Evolutionary conservation across 179 eudicot genomes (phyloP).

Genomic region (Beta corolliflora): DNA sequence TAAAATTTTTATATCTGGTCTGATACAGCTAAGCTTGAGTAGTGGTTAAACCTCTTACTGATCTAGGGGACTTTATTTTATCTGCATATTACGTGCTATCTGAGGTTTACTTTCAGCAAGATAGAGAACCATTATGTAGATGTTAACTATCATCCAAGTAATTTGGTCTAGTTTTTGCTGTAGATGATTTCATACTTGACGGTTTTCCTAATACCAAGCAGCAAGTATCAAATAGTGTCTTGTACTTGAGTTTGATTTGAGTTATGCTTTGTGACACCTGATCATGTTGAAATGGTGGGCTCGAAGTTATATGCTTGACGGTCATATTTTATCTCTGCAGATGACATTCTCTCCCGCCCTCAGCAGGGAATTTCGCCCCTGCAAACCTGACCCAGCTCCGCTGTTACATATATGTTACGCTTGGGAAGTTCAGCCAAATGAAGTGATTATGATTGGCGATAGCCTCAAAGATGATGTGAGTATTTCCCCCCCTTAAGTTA

Average conservation of each 20-base stretch:
- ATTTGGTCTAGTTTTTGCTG: neutral
- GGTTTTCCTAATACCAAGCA: neutral
- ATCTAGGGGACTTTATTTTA: neutral
- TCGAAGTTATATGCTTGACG: neutral
- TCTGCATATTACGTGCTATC: neutral
- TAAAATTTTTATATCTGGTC: neutral
- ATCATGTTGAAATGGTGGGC: neutral
- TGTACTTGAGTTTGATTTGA: neutral
- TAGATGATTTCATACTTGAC: neutral
- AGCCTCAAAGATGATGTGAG: slow-evolving; percentile 98
- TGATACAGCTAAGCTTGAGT: no score
- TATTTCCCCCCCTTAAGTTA: neutral
- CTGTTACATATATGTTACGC: slow-evolving; percentile 77
- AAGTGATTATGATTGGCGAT: slow-evolving; percentile 95
- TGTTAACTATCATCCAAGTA: neutral
- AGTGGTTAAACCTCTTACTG: neutral
- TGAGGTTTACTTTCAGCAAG: neutral
- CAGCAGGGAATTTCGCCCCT: slow-evolving; percentile 90
- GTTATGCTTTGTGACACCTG: neutral
- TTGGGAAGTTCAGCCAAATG: slow-evolving; percentile 76
- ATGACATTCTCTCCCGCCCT: slow-evolving; percentile 75
- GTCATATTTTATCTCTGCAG: slow-evolving; percentile 41
- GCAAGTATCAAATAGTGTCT: neutral
- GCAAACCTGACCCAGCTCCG: slow-evolving; percentile 95
- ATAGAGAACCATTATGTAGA: neutral